Evolutionary conservation across 2,329 filamentous ascomycete species (phyloP).

Genomic region (Penicillium sp.): DNA sequence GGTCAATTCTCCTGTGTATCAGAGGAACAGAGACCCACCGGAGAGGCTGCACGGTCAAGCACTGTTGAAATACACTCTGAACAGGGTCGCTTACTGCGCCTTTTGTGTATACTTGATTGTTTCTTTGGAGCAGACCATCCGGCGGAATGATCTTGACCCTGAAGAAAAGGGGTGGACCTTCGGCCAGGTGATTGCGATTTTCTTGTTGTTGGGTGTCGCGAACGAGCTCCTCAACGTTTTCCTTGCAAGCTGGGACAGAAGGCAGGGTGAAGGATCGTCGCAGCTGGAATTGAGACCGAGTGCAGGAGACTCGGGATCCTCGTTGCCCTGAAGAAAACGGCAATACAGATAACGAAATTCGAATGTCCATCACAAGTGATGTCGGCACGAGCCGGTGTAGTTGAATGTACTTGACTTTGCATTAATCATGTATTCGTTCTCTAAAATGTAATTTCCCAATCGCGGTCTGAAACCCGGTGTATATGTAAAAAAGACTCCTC

Average conservation of each 20-base stretch:
- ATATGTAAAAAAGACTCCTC: background rate
- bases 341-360: background rate
- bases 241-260: constrained; percentile 18
- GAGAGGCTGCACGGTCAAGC: constrained; percentile 8
- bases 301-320: background rate
- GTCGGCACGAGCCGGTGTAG: too few relatives aligned
- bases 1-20: background rate
- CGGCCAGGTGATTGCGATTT: constrained; percentile 21
- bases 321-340: background rate
- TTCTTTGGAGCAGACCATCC: constrained; percentile 20
- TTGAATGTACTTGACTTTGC: background rate
- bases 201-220: constrained; percentile 17
- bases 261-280: constrained; percentile 1
- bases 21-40: background rate
- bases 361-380: too few relatives aligned
- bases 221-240: constrained; percentile 20
- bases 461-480: background rate
- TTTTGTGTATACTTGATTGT: constrained; percentile 21
- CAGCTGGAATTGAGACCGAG: constrained; percentile 5
- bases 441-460: background rate
- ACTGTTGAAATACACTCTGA: constrained; percentile 12
- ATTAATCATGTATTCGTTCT: background rate
- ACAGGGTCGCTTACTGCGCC: constrained; percentile 13
- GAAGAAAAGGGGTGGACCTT: constrained; percentile 18
- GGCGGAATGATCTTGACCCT: constrained; percentile 14